phyloP scores from a whole-genome alignment of 2,329 filamentous ascomycete species.

The Laburnicola sp. region DNA sequence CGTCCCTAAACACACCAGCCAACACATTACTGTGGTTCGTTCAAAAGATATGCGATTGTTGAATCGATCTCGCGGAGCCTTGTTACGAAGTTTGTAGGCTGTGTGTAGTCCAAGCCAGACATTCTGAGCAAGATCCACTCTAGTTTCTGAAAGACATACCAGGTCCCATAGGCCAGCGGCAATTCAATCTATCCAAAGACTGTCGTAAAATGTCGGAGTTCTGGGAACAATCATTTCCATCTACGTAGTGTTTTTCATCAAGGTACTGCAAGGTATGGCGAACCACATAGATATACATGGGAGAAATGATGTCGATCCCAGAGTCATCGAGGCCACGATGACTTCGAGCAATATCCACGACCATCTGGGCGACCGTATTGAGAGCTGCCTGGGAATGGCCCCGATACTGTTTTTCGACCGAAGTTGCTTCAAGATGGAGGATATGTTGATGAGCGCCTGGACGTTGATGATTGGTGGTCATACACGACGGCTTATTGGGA shows the following conservation, averaged over 20 bases:
- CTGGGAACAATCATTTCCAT: conserved; percentile 5
- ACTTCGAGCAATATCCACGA: conserved; percentile 12
- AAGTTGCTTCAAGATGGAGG: background rate
- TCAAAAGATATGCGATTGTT: no score
- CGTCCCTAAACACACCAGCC: no score
- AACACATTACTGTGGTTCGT: no score
- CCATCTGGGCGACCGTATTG: conserved; percentile 9
- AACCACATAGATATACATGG: conserved; percentile 1
- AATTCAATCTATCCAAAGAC: conserved; percentile 2
- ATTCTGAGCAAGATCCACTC: no score
- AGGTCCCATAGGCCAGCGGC: background rate
- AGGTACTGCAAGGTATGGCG: conserved; percentile 7
- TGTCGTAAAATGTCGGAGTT: conserved; percentile 8
- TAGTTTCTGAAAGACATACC: background rate
- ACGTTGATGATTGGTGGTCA: no score
- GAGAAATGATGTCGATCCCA: conserved; percentile 1
- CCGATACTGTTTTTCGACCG: background rate
- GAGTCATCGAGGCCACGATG: conserved; percentile 4
- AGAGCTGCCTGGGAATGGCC: conserved; percentile 10
- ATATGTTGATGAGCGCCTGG: conserved; percentile 2
- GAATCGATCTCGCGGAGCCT: background rate
- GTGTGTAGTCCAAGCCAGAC: no score
- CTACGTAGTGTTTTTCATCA: conserved; percentile 4
- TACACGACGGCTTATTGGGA: no score
- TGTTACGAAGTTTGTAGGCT: no score